phyloP scores from a whole-genome alignment of 2,329 filamentous ascomycete species.

The Tolypocladium sp. region DNA sequence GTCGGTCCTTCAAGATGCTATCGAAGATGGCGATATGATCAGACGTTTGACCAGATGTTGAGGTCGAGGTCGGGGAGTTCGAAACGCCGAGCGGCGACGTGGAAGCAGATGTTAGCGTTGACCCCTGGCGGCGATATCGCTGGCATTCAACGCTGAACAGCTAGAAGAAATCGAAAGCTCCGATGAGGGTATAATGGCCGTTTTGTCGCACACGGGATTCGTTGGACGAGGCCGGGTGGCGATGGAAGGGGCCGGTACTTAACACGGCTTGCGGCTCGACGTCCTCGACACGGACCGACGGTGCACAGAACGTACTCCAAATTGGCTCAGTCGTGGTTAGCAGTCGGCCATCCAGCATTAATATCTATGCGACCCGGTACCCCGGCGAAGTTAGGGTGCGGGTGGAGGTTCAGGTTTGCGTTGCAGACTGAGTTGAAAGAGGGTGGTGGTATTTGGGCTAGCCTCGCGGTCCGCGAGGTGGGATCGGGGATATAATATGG shows the following conservation, averaged over 20 bases:
- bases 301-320: not conserved
- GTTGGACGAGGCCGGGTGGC: not conserved
- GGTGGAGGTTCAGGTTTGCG: not conserved
- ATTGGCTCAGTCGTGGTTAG: not conserved
- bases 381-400: not conserved
- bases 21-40: not conserved
- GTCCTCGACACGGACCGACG: not conserved
- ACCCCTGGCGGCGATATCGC: not conserved
- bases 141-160: not conserved
- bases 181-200: not conserved
- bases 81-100: not conserved
- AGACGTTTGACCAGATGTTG: not conserved
- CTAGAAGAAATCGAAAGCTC: not conserved
- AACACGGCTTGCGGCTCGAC: not conserved
- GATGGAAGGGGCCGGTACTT: not conserved
- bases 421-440: conserved; percentile 1
- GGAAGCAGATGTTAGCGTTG: not conserved
- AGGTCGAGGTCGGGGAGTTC: not conserved
- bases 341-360: not conserved
- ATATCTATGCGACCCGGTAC: not conserved
- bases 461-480: conserved; percentile 7
- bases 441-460: conserved; percentile 8
- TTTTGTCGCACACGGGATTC: not conserved
- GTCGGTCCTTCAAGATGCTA: not conserved
- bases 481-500: conserved; percentile 9